phyloP scores from a whole-genome alignment of 306 rosid species.

The Trifolium fragiferum region DNA sequence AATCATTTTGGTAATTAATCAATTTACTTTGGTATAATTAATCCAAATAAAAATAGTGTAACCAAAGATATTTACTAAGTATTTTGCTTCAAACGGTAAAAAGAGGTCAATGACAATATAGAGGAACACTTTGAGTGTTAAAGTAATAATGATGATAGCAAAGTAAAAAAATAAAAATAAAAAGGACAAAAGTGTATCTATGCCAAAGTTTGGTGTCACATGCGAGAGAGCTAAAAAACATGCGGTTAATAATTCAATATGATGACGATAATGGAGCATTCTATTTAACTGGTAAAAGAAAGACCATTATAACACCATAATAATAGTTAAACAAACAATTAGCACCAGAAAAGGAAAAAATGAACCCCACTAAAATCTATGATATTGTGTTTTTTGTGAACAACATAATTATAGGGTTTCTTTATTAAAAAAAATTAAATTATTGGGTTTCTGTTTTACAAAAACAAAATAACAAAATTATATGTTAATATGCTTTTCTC shows the following conservation, averaged over 20 bases:
- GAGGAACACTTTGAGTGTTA: constrained; percentile 27
- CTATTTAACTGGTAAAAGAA: constrained; percentile 37
- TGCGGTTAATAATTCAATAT: neutral
- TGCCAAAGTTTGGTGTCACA: constrained; percentile 45
- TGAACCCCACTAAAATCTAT: constrained; percentile 33
- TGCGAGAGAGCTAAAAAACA: constrained; percentile 32
- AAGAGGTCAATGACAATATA: neutral
- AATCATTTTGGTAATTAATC: neutral
- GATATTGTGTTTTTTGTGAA: no score
- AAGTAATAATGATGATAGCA: constrained; percentile 39
- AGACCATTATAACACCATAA: neutral
- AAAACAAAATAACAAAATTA: neutral
- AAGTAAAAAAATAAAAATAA: constrained; percentile 3
- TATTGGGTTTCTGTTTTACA: no score
- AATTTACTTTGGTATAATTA: neutral
- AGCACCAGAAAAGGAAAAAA: constrained; percentile 37
- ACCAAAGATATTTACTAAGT: neutral
- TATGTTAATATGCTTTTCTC: neutral
- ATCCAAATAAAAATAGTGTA: neutral
- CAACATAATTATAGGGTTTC: neutral
- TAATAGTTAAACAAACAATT: constrained; percentile 6
- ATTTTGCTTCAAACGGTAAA: neutral
- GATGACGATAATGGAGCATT: constrained; percentile 39
- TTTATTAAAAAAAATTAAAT: no score
- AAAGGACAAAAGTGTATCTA: constrained; percentile 26